phyloP scores from a whole-genome alignment of 2,329 filamentous ascomycete genomes.

The Xylaria sp. region DNA sequence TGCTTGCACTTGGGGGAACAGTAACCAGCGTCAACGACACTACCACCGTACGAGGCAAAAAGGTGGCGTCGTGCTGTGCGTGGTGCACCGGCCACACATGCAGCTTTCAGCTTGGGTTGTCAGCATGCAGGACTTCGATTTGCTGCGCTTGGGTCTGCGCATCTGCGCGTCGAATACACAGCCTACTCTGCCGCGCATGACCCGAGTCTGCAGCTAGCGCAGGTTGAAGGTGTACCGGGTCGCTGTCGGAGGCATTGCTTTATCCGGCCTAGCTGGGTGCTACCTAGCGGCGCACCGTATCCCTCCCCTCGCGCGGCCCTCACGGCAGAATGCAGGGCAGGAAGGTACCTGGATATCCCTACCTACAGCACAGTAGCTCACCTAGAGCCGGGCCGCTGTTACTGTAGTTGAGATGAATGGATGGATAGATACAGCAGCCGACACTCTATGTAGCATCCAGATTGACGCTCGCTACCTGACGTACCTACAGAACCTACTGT shows the following conservation, averaged over 20 bases:
- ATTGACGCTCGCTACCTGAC: too few species aligned
- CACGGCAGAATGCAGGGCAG: not conserved
- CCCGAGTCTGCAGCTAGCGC: conserved; percentile 21
- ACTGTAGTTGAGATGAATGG: too few species aligned
- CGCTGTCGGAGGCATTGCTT: conserved; percentile 28
- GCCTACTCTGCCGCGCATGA: conserved; percentile 37
- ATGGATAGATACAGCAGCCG: not conserved
- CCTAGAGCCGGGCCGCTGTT: too few species aligned
- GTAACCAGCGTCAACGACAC: not conserved
- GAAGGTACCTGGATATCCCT: too few species aligned
- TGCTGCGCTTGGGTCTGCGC: conserved; percentile 31
- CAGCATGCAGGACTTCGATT: conserved; percentile 38
- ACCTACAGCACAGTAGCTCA: too few species aligned
- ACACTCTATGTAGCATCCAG: too few species aligned
- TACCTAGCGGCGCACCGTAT: not conserved
- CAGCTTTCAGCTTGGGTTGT: conserved; percentile 41
- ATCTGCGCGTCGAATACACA: conserved; percentile 42
- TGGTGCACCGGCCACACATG: conserved; percentile 39
- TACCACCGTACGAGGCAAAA: conserved; percentile 31
- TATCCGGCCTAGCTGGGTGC: conserved; percentile 6
- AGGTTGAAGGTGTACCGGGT: conserved; percentile 11
- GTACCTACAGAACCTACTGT: not conserved
- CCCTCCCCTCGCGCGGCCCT: not conserved
- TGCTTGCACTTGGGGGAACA: not conserved
- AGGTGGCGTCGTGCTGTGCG: conserved; percentile 26